Percentiles rank a stretch among this genome's conserved stretches.
Evolutionary conservation across 495 filamentous ascomycete species (phyloP).

Genomic region (Choiromyces venosus): DNA sequence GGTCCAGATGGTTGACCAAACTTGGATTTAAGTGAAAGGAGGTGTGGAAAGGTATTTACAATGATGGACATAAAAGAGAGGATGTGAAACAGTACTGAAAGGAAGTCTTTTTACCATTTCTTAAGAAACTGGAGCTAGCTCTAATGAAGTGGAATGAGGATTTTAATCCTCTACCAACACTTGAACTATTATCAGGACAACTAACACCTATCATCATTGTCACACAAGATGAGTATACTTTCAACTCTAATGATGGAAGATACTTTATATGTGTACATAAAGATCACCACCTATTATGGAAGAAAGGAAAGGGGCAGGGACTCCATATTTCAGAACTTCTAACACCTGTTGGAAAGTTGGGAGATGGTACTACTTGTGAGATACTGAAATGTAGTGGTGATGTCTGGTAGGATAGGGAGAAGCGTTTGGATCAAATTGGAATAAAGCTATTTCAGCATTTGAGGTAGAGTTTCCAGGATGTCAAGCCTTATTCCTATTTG

Average conservation of each 20-base stretch:
- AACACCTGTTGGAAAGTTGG: background rate
- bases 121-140: background rate
- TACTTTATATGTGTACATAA: background rate
- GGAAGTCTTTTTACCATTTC: background rate
- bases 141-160: background rate
- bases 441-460: slow-evolving; percentile 7
- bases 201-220: background rate
- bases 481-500: slow-evolving; percentile 8
- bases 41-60: slow-evolving; percentile 13
- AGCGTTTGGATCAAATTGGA: too few species aligned
- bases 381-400: slow-evolving; percentile 7
- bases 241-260: slow-evolving; percentile 6
- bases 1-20: background rate
- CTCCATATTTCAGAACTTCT: background rate
- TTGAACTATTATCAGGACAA: background rate
- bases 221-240: slow-evolving; percentile 5
- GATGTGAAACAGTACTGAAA: slow-evolving; percentile 5
- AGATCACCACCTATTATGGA: background rate
- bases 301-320: background rate
- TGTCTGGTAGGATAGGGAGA: slow-evolving; percentile 8
- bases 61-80: slow-evolving; percentile 6
- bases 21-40: slow-evolving; percentile 9
- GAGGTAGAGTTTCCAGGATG: background rate
- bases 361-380: too few species aligned
- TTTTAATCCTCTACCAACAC: background rate